These are phyloP conservation scores for Lepiota subincarnata DNA, from an alignment of 768 basidiomycete species.

Conservation along the genomic window DNA sequence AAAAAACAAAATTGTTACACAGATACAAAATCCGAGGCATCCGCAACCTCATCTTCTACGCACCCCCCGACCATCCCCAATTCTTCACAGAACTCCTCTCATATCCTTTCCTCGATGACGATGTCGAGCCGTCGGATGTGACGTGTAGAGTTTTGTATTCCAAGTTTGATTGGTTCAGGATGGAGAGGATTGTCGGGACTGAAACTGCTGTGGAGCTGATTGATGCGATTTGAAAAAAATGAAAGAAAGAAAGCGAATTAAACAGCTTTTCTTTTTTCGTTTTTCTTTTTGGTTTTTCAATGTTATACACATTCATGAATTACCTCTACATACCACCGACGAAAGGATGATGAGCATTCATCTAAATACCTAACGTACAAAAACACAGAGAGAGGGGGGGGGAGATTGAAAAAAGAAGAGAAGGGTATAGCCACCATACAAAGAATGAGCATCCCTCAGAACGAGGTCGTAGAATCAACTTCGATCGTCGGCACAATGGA, in stretches of 20 bases:
- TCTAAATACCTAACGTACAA: too few relatives aligned
- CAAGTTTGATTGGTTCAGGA: slow-evolving; percentile 81
- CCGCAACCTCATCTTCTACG: slow-evolving; percentile 91
- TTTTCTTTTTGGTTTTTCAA: not conserved
- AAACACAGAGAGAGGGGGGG: too few relatives aligned
- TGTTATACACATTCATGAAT: too few relatives aligned
- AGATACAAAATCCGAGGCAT: slow-evolving; percentile 94
- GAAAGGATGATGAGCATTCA: too few relatives aligned
- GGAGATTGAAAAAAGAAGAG: not conserved
- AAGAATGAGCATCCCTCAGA: slow-evolving; percentile 28
- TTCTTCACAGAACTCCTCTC: slow-evolving; percentile 90
- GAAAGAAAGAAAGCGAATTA: too few relatives aligned
- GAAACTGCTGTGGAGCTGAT: slow-evolving; percentile 40
- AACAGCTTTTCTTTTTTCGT: too few relatives aligned
- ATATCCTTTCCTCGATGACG: slow-evolving; percentile 88
- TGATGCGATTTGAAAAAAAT: slow-evolving; percentile 22
- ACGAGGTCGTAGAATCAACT: slow-evolving; percentile 86
- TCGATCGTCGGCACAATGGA: slow-evolving; percentile 99
- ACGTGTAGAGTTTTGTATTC: slow-evolving; percentile 77
- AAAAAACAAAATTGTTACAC: not conserved
- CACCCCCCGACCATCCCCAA: slow-evolving; percentile 83
- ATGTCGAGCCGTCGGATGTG: slow-evolving; percentile 85
- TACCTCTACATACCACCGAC: too few relatives aligned
- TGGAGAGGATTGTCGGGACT: slow-evolving; percentile 81
- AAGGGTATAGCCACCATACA: slow-evolving; percentile 5